These are phyloP conservation scores for Dictyostelium discoideum DNA, from an alignment of 78 protist genomes.

Conservation along the genomic window DNA sequence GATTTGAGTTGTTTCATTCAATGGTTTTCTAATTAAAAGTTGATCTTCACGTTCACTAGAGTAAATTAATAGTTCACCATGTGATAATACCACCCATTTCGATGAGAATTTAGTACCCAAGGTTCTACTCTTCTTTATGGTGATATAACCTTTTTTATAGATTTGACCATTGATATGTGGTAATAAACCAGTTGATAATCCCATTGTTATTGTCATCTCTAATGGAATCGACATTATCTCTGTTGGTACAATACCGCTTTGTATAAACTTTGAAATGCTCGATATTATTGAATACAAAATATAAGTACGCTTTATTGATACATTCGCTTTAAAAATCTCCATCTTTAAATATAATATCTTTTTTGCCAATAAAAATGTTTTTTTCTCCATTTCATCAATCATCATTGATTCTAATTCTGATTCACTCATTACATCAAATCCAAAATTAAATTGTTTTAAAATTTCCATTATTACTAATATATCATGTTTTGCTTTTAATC, in stretches of 20 bases:
- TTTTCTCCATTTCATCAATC: constrained; percentile 42
- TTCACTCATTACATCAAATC: constrained; percentile 30
- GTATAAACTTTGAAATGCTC: background rate
- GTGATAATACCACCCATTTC: constrained; percentile 55
- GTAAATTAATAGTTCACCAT: constrained; percentile 35
- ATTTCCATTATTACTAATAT: constrained; percentile 39
- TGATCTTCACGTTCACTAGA: constrained; percentile 45
- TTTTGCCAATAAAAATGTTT: constrained; percentile 69
- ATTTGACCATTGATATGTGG: constrained; percentile 10
- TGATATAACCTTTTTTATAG: constrained; percentile 39
- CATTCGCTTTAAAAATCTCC: constrained; percentile 19
- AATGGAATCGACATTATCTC: constrained; percentile 60
- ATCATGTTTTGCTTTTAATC: constrained; percentile 6
- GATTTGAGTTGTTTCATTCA: constrained; percentile 8
- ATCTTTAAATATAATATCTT: constrained; percentile 36
- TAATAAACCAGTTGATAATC: background rate
- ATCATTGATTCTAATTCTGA: background rate
- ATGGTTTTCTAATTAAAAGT: constrained; percentile 20
- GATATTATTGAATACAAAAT: constrained; percentile 37
- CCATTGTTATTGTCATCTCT: constrained; percentile 73
- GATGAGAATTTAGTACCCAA: constrained; percentile 30
- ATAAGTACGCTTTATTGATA: constrained; percentile 19
- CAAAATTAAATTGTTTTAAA: constrained; percentile 61
- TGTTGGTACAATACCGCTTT: constrained; percentile 1
- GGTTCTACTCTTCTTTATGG: constrained; percentile 29